phyloP scores from a whole-genome alignment of 495 filamentous ascomycete species.

The Tuber melanosporum region DNA sequence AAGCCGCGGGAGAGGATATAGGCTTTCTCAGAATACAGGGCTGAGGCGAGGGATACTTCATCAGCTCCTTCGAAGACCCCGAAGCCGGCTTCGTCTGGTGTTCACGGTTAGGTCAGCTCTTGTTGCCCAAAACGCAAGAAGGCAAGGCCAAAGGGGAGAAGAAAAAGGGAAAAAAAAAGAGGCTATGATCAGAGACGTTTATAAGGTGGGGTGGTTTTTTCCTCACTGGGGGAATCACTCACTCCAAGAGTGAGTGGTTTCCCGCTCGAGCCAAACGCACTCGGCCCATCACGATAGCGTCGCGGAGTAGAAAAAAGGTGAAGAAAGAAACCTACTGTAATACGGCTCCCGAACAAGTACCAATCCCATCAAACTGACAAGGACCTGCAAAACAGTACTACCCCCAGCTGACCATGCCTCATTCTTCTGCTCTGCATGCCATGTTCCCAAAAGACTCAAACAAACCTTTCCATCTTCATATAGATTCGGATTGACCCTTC shows the following conservation, averaged over 20 bases:
- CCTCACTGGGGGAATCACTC: slow-evolving; percentile 46
- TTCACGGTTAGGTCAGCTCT: slow-evolving; percentile 8
- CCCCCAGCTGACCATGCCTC: slow-evolving; percentile 51
- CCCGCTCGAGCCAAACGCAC: slow-evolving; percentile 54
- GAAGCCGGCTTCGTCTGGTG: slow-evolving; percentile 55
- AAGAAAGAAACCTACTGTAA: slow-evolving; percentile 49
- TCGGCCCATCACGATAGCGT: slow-evolving; percentile 45
- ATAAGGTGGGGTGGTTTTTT: slow-evolving; percentile 53
- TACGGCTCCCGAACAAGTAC: slow-evolving; percentile 57
- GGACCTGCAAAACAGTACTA: slow-evolving; percentile 54
- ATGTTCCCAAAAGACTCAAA: slow-evolving; percentile 56
- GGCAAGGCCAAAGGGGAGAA: background rate
- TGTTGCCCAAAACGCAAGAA: background rate
- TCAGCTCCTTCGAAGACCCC: slow-evolving; percentile 46
- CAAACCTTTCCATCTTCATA: slow-evolving; percentile 59
- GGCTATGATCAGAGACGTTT: background rate
- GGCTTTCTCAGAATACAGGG: slow-evolving; percentile 52
- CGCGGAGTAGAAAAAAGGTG: background rate
- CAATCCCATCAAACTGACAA: slow-evolving; percentile 56
- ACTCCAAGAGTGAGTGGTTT: slow-evolving; percentile 30
- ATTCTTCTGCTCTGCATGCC: slow-evolving; percentile 49
- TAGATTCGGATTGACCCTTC: slow-evolving; percentile 57
- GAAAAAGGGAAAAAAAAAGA: background rate
- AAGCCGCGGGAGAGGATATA: slow-evolving; percentile 53
- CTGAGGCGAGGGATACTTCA: slow-evolving; percentile 47